Conservation (phyloP, 305 asterid species). For the Plantago coronopus region DNA sequence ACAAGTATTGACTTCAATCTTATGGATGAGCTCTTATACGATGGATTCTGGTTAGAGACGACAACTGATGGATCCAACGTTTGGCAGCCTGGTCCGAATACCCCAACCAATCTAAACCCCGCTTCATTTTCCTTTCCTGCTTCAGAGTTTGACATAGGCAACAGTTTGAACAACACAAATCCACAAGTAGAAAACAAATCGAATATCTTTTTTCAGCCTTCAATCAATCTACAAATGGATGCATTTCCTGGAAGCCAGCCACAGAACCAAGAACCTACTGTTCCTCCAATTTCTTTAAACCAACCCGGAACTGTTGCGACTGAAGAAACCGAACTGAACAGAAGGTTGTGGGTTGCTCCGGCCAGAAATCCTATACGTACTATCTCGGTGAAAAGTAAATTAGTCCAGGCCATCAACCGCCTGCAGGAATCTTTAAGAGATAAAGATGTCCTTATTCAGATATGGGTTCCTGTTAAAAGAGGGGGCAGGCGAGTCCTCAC, state of each 20-base stretch:
- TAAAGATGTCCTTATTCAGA: constrained; percentile 61
- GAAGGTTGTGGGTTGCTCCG: constrained; percentile 41
- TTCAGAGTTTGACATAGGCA: constrained; percentile 27
- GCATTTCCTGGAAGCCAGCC: constrained; percentile 15
- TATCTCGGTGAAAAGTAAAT: constrained; percentile 36
- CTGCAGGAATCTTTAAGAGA: constrained; percentile 47
- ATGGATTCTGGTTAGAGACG: constrained; percentile 78
- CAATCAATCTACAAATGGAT: constrained; percentile 31
- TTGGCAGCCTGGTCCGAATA: constrained; percentile 40
- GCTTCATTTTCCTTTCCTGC: constrained; percentile 30
- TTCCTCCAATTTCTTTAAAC: constrained; percentile 24
- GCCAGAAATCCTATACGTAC: constrained; percentile 23
- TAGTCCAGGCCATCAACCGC: constrained; percentile 56
- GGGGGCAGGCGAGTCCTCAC: constrained; percentile 58
- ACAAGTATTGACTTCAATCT: constrained; percentile 38
- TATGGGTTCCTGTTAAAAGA: constrained; percentile 71
- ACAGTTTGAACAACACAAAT: constrained; percentile 17
- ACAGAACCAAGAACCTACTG: constrained; percentile 25
- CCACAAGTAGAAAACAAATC: constrained; percentile 17
- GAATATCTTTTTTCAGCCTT: constrained; percentile 15
- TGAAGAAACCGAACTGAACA: constrained; percentile 37
- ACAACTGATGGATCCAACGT: constrained; percentile 40
- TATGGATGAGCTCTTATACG: constrained; percentile 64
- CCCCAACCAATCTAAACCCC: constrained; percentile 23
- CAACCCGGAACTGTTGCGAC: constrained; percentile 28